These are phyloP conservation scores for Vaccinium corymbosum DNA, from an alignment of 148 eudicot genomes.

Conservation along the genomic window DNA sequence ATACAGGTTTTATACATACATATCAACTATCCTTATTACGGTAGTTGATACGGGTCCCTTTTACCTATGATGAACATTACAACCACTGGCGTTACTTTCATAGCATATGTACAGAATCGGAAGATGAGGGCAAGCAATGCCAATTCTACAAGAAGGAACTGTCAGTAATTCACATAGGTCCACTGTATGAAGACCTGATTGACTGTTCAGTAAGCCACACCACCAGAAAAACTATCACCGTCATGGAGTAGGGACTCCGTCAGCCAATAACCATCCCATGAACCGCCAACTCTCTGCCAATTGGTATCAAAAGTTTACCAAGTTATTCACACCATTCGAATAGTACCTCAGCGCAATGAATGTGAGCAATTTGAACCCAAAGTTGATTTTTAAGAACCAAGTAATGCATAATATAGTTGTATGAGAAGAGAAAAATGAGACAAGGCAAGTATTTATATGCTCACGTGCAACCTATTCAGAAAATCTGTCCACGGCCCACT, in stretches of 20 bases:
- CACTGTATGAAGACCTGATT: not conserved
- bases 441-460: not conserved
- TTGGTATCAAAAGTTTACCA: not conserved
- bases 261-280: constrained; percentile 98
- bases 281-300: constrained; percentile 86
- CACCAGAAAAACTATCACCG: constrained; percentile 84
- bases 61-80: not conserved
- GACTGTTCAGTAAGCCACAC: constrained; percentile 71
- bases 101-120: constrained; percentile 5
- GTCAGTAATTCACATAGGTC: not conserved
- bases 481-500: not conserved
- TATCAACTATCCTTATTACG: not conserved
- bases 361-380: not conserved
- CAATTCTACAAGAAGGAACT: not conserved
- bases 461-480: not conserved
- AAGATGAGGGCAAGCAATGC: not conserved
- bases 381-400: not conserved
- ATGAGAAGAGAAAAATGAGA: not conserved
- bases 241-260: constrained; percentile 88
- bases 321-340: not conserved
- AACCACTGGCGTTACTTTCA: not conserved
- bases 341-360: not conserved
- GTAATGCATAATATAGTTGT: not conserved
- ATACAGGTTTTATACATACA: not conserved
- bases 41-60: no score